Percentiles rank a stretch among this genome's conserved stretches.
Conservation (phyloP, 257 asterid species). For the Henckelia pumila region DNA sequence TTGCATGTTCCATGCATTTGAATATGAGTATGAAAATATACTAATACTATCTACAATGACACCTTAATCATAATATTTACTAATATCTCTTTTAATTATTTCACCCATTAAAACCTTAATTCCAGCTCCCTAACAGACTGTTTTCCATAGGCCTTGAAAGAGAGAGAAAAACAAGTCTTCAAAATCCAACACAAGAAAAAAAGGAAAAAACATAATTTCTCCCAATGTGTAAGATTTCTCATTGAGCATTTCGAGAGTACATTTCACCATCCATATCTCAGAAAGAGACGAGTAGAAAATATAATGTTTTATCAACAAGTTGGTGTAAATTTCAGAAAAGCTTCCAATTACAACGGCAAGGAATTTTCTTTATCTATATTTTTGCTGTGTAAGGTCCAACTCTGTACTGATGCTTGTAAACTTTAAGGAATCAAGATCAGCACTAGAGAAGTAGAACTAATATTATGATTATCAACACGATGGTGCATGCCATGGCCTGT, state of each 20-base stretch:
- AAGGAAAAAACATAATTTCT: background rate
- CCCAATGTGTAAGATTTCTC: background rate
- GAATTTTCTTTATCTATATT: constrained; percentile 26
- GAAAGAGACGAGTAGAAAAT: background rate
- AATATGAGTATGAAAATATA: no score
- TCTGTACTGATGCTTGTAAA: constrained; percentile 19
- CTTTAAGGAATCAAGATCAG: constrained; percentile 16
- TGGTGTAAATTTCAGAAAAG: constrained; percentile 2
- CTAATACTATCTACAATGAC: no score
- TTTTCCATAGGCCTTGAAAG: background rate
- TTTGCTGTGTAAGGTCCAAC: constrained; percentile 16
- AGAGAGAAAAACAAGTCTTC: background rate
- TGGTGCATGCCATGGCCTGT: constrained; percentile 69
- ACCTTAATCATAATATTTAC: no score
- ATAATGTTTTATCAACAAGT: background rate
- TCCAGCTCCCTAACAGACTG: background rate
- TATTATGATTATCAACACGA: constrained; percentile 44
- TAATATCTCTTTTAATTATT: no score
- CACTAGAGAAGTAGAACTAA: constrained; percentile 48
- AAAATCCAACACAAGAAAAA: background rate
- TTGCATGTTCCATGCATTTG: no score
- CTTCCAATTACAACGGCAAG: constrained; percentile 23
- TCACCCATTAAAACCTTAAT: background rate
- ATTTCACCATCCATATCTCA: background rate
- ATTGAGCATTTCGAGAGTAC: background rate